Conservation (phyloP, 345 rosid genomes). For the Salix arbutifolia region DNA sequence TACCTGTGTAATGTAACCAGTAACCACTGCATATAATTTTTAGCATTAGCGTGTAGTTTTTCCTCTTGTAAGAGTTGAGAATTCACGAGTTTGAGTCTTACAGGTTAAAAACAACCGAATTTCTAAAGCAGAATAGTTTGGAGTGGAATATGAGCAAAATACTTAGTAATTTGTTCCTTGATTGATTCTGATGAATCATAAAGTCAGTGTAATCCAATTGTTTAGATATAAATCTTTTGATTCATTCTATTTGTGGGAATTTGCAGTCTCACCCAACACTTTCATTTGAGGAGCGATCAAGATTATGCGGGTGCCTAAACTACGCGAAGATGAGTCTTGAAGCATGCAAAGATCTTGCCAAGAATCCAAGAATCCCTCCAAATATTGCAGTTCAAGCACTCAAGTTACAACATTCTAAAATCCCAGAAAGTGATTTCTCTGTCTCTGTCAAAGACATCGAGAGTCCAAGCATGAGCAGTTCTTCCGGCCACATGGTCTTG, state of each 20-base stretch:
- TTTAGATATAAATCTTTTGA: neutral
- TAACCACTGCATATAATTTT: no score
- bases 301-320: constrained; percentile 60
- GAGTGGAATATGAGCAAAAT: no score
- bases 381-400: constrained; percentile 61
- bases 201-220: neutral
- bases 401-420: constrained; percentile 40
- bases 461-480: neutral
- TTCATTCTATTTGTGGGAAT: neutral
- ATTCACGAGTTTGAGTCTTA: no score
- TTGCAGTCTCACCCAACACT: constrained; percentile 67
- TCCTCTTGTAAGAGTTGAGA: no score
- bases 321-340: constrained; percentile 65
- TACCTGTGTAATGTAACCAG: no score
- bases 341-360: constrained; percentile 70
- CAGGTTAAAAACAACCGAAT: no score
- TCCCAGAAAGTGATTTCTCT: neutral
- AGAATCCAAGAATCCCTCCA: constrained; percentile 83
- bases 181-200: no score
- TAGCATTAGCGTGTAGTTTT: no score
- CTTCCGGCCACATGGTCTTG: neutral
- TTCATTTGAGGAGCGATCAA: constrained; percentile 56
- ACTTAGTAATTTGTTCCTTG: no score
- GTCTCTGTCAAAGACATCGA: neutral
- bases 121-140: no score